phyloP scores from a whole-genome alignment of 257 asterid species.

The Pogostemon cablin region DNA sequence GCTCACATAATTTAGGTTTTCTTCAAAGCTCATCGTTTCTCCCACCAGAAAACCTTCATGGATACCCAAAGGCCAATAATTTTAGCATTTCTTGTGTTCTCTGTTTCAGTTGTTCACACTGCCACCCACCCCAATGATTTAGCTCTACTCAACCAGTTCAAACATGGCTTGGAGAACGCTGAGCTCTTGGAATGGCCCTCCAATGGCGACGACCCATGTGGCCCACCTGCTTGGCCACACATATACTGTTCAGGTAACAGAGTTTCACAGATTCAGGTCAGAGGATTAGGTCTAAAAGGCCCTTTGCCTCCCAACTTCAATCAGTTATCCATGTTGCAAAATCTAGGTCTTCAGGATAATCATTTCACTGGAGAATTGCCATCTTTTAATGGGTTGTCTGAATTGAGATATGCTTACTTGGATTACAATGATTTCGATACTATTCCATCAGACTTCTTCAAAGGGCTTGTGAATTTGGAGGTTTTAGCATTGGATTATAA shows the following conservation, averaged over 20 bases:
- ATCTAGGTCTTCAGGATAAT: slow-evolving; percentile 78
- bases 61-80: too few relatives aligned
- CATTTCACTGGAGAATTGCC: slow-evolving; percentile 63
- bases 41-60: too few relatives aligned
- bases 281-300: slow-evolving; percentile 66
- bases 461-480: slow-evolving; percentile 54
- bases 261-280: slow-evolving; percentile 87
- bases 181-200: slow-evolving; percentile 76
- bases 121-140: too few relatives aligned
- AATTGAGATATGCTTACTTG: slow-evolving; percentile 62
- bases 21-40: too few relatives aligned
- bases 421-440: slow-evolving; percentile 64
- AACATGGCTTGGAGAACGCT: slow-evolving; percentile 61
- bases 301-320: slow-evolving; percentile 69
- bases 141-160: slow-evolving; percentile 31
- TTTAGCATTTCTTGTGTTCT: too few relatives aligned
- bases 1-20: too few relatives aligned
- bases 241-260: slow-evolving; percentile 66
- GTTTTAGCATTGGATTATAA: slow-evolving; percentile 75
- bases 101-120: too few relatives aligned
- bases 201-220: slow-evolving; percentile 72
- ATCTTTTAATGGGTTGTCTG: slow-evolving; percentile 67
- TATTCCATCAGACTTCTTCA: slow-evolving; percentile 70
- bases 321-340: slow-evolving; percentile 53
- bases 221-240: slow-evolving; percentile 82